Evolutionary conservation across 2,329 filamentous ascomycete genomes (phyloP), one percentile per base, ranked within the genome.

Genomic region (Hypoxylon sp.): DNA sequence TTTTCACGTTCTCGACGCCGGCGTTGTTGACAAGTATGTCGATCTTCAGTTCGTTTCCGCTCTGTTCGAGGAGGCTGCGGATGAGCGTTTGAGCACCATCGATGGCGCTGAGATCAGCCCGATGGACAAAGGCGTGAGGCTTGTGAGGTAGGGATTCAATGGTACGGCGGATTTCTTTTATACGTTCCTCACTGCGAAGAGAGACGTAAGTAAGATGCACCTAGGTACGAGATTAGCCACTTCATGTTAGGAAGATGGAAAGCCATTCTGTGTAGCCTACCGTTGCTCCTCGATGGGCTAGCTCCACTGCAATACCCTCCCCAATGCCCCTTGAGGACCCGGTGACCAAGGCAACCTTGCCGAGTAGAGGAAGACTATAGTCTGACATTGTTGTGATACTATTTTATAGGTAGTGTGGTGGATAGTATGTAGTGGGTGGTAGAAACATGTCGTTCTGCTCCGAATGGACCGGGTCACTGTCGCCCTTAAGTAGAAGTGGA

Each of bases 201-300:
- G 85, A 84, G 53, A 87, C 78, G 63, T 87, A 88, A 1, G 83
- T 83, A 15, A 88, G 67, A 7, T 84, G 78, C 3, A 70, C 60
- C 66, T 69, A 29, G 5, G 5, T 26, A 27, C 15, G 12, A n/a
- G 34, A n/a, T 57, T 7, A 49, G 44, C n/a, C 1, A 34, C 7
- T 7, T 9, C 23, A 16, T 21, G 9, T 23, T n/a, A n/a, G n/a
- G n/a, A n/a, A n/a, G n/a, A n/a, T n/a, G n/a, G n/a, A n/a, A n/a
- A n/a, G n/a, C n/a, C n/a, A n/a, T n/a, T n/a, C n/a, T n/a, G n/a
- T n/a, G n/a, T n/a, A n/a, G n/a, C 59, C 35, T 51, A 66, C 63
- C 5, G 59, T 52, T 26, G 66, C 65, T n/a, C 67, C 66, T 8
- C 62, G 51, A n/a, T 47, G 43, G n/a, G 65, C 67, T 11, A 83